Percentiles rank a stretch among this genome's conserved stretches.
Evolutionary conservation across 2,329 filamentous ascomycete genomes (phyloP).

Genomic region (Chaetoscypha palmicola): DNA sequence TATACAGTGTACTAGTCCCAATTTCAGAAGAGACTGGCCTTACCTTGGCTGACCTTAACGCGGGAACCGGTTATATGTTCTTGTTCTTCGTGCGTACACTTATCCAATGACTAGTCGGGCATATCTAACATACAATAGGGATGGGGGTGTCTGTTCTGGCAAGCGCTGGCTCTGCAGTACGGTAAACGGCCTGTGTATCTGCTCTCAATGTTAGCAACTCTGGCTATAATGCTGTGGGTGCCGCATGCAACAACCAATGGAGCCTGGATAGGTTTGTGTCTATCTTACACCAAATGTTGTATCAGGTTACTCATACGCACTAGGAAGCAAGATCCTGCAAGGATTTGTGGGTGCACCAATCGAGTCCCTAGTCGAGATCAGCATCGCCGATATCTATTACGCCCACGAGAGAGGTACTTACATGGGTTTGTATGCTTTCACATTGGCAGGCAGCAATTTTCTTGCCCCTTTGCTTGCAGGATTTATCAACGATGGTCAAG

Average conservation of each 20-base stretch:
- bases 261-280: conserved; percentile 15
- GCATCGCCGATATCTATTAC: conserved; percentile 35
- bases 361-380: conserved; percentile 30
- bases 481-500: conserved; percentile 41
- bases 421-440: conserved; percentile 38
- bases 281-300: conserved; percentile 3
- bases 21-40: conserved; percentile 42
- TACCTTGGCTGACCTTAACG: conserved; percentile 38
- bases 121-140: conserved; percentile 25
- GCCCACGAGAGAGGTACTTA: conserved; percentile 38
- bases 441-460: conserved; percentile 39
- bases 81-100: conserved; percentile 25
- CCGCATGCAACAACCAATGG: neutral
- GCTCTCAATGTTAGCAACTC: conserved; percentile 28
- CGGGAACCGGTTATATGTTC: conserved; percentile 47
- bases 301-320: conserved; percentile 3
- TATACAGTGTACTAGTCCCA: conserved; percentile 44
- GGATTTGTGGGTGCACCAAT: conserved; percentile 26
- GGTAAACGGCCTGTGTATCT: conserved; percentile 32
- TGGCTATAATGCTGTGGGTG: neutral
- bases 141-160: conserved; percentile 45
- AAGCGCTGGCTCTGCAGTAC: conserved; percentile 44
- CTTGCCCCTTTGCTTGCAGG: conserved; percentile 42
- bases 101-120: neutral
- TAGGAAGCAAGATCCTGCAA: conserved; percentile 22